phyloP scores from a whole-genome alignment of 1,284 basidiomycete species.

The Boletellus deceptivus region DNA sequence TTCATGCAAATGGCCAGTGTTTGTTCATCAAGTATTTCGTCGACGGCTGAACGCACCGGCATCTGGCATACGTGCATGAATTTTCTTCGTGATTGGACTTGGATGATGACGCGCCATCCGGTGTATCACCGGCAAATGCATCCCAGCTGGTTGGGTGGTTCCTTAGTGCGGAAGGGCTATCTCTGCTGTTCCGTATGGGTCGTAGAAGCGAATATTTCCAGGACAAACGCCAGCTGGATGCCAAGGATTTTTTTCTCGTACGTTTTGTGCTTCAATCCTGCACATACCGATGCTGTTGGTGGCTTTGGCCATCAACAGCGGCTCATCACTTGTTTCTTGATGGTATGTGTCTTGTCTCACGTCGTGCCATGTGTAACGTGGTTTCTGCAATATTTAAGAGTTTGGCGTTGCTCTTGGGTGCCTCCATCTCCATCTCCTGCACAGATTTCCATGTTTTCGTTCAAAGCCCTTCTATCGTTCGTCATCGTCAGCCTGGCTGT shows the following conservation, averaged over 20 bases:
- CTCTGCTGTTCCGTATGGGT: conserved; percentile 2
- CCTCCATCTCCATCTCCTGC: neutral
- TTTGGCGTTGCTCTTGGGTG: neutral
- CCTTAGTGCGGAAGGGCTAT: neutral
- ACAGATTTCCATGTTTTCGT: conserved; percentile 17
- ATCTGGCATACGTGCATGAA: neutral
- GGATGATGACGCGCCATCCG: neutral
- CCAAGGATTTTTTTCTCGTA: neutral
- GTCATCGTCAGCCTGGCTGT: conserved; percentile 11
- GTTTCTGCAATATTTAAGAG: conserved; percentile 2
- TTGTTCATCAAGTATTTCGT: neutral
- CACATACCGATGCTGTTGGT: no score
- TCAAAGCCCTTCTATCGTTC: conserved; percentile 9
- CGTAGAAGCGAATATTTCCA: neutral
- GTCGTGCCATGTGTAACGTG: neutral
- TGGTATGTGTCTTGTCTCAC: neutral
- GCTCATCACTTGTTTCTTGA: neutral
- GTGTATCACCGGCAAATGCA: neutral
- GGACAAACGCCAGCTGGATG: neutral
- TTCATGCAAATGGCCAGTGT: neutral
- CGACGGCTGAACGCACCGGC: neutral
- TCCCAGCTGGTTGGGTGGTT: neutral
- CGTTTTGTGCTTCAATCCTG: neutral
- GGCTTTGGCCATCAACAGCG: neutral
- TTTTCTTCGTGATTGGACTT: neutral